Base-by-base conservation (phyloP, 805 yeast genomes). In the Cyberlindnera euphorbiiphila region DNA sequence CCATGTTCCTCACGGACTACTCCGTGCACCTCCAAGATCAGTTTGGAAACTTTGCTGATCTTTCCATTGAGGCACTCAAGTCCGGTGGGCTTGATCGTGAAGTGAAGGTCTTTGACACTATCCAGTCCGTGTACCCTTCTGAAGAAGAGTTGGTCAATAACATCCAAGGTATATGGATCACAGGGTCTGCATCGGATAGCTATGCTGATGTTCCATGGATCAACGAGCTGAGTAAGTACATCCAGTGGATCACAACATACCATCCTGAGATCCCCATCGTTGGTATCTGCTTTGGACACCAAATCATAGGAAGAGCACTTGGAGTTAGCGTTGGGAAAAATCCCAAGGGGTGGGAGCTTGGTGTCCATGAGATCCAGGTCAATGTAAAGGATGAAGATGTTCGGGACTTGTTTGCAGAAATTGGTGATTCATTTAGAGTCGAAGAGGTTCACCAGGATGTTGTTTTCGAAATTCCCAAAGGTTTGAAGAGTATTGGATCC, bases 211-310 rank as follows among this genome's bases (percentile, higher is more conserved):
- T 58, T 2, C 53, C 54, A 16, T 72, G 78, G 78, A 64, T 76
- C 30, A 38, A 51, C 20, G 51, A 50, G 10, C 51, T 76, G 27
- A 60, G 62, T 25, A 53, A 59, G 4, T 74, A 35, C 32, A 65
- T 51, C 39, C 67, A 21, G 53, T 35, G 30, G 6, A 16, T 42
- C 4, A 26, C 25, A n/a, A 20, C 29, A 10, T 16, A 23, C 8
- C 33, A 33, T 23, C 17, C 34, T 4, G 41, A 32, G 29, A 45
- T 50, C 16, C 81, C 83, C 3, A 40, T 78, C 4, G 70, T 75
- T 6, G 94, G 95, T 4, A 65, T 87, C 28, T 87, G 96, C 59
- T 87, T 86, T 56, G 96, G 96, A 6, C 96, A 88, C 59, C 96
- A 87, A 56, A 68, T 85, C 17, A 58, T 87, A 12, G 80, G 78